Base-by-base conservation (phyloP, 495 filamentous ascomycete species). In the Penicillium simplicissimum region DNA sequence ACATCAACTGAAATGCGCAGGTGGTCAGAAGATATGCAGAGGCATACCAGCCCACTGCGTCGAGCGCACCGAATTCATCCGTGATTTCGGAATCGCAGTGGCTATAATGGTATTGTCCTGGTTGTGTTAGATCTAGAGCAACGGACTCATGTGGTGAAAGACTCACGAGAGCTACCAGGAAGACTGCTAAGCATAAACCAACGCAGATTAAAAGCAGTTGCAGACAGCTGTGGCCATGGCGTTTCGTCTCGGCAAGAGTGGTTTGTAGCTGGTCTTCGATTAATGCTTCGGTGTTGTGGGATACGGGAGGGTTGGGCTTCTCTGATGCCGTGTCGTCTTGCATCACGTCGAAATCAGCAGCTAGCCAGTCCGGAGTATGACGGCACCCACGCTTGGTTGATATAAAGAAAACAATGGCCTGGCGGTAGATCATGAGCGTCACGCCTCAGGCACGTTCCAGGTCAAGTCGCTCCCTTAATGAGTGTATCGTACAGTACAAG, bases 41-140 rank as follows among this genome's bases (percentile, higher is more conserved):
- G 31, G 48, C 53, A 55, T 61, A 65, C 61, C 61, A 63, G 49
- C 35, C 61, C 15, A 63, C 54, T 23, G 58, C 55, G 23, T 25
- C 42, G 9, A 51, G 54, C 19, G 45, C 53, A n/a, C 63, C 47
- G 47, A 69, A 66, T 21, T 63, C n/a, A 1, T 59, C 60, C 1
- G 66, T 69, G 47, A 69, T 69, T 28, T 23, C 0, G 66, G 59
- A 17, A 69, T 65, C 9, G 66, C 66, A 4, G 63, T 66, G 9
- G 63, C 36, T 6, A 69, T 62, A 8, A 69, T 62, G 0, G 36
- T 37, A 13, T 37, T 37, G 4, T 37, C 36, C 36, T 37, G 14
- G 0, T 13, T 13, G 14, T 37, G 9, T 37, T 4, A 37, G 36
- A 37, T 1, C 0, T 37, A 4, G 3, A 14, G 36, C 8, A 37